A percentile compares a stretch with the other conserved stretches of the same genome.
Conservation (phyloP, 208 protist species). For the Leptomonas seymouri region DNA sequence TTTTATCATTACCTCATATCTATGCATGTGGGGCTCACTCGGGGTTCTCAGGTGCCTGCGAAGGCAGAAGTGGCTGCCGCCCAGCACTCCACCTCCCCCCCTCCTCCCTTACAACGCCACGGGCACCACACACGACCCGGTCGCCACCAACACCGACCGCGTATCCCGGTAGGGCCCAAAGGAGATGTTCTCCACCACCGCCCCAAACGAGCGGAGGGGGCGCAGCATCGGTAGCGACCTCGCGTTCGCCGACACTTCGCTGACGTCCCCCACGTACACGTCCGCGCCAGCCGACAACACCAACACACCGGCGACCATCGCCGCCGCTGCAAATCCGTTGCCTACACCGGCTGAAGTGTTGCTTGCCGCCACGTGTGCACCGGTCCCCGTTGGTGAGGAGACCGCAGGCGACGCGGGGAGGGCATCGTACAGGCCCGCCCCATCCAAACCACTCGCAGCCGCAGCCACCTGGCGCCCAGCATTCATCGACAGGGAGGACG, state of each 20-base stretch:
- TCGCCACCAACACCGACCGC: conserved; percentile 26
- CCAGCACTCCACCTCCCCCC: neutral
- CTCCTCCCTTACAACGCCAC: conserved; percentile 5
- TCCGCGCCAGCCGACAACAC: conserved; percentile 34
- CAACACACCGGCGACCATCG: conserved; percentile 7
- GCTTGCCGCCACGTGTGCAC: conserved; percentile 10
- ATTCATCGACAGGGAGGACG: neutral
- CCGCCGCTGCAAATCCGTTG: conserved; percentile 6
- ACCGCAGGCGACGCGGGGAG: neutral
- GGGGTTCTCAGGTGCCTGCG: no score
- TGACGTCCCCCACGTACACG: conserved; percentile 38
- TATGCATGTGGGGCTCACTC: no score
- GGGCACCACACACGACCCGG: conserved; percentile 19
- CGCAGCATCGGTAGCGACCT: conserved; percentile 20
- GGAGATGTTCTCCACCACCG: conserved; percentile 18
- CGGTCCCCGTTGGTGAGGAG: conserved; percentile 9
- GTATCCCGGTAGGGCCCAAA: neutral
- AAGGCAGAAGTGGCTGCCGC: no score
- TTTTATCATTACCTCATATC: no score
- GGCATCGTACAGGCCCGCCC: neutral
- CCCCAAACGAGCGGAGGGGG: conserved; percentile 19
- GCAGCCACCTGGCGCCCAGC: neutral
- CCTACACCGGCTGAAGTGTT: conserved; percentile 8
- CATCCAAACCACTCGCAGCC: neutral
- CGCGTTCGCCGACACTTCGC: conserved; percentile 19